Conservation (phyloP, 495 filamentous ascomycete genomes). For the Aspergillus olivimuriae region DNA sequence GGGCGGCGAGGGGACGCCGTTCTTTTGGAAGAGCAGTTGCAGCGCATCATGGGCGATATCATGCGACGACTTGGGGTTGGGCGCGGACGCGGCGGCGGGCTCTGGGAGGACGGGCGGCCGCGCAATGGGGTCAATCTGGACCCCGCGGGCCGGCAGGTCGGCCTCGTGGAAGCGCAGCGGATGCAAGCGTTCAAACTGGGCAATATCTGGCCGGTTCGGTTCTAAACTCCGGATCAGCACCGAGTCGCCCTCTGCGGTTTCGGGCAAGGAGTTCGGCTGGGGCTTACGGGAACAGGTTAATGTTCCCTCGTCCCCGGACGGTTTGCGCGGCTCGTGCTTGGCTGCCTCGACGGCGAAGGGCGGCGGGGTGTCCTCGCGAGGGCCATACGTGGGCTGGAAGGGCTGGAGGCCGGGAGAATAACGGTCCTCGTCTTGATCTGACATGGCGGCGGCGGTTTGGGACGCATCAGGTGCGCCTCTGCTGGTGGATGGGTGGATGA, state of each 20-base stretch:
- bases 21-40: no score
- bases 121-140: no score
- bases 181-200: conserved; percentile 23
- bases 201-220: conserved; percentile 41
- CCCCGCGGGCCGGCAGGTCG: no score
- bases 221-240: conserved; percentile 44
- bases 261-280: conserved; percentile 21
- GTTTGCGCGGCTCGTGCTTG: conserved; percentile 11
- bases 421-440: conserved; percentile 41
- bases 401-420: conserved; percentile 25
- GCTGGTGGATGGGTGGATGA: no score
- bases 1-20: no score
- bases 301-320: conserved; percentile 19
- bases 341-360: conserved; percentile 2
- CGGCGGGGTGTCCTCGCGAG: conserved; percentile 23
- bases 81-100: not conserved
- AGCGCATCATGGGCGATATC: no score
- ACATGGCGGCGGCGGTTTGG: conserved; percentile 34
- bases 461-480: conserved; percentile 30
- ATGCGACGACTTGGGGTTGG: no score
- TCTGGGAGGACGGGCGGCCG: no score
- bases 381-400: conserved; percentile 17
- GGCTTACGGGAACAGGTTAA: conserved; percentile 32
- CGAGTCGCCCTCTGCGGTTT: conserved; percentile 34
- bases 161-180: no score